Evolutionary conservation across 768 basidiomycete genomes (phyloP).

Genomic region (Boletus pseudo-olivaceus): DNA sequence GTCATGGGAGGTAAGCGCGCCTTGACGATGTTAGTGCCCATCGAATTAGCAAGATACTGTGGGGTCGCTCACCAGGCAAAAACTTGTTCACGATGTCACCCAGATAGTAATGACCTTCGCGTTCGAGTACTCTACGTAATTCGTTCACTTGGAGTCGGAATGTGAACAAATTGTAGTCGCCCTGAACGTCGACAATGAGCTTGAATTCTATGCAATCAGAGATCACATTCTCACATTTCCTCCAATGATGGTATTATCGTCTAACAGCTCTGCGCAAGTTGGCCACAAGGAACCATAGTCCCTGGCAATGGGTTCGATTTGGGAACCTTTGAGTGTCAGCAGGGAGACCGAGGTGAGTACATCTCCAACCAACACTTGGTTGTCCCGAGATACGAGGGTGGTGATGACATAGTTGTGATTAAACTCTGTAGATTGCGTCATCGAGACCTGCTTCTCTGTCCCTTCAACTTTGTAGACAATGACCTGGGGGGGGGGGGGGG

Average conservation of each 20-base stretch:
- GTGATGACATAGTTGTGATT: constrained; percentile 81
- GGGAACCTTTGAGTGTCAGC: constrained; percentile 46
- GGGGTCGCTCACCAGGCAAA: constrained; percentile 48
- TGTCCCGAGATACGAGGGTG: constrained; percentile 53
- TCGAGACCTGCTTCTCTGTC: constrained; percentile 30
- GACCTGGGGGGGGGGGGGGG: constrained; percentile 35
- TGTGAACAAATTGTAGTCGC: constrained; percentile 62
- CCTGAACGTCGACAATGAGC: constrained; percentile 39
- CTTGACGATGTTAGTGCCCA: constrained; percentile 33
- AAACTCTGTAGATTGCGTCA: constrained; percentile 53
- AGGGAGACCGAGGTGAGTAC: constrained; percentile 76
- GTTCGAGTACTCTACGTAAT: constrained; percentile 48
- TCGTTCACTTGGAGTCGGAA: constrained; percentile 50
- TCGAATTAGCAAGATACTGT: neutral
- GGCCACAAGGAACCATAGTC: constrained; percentile 81
- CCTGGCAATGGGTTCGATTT: constrained; percentile 55
- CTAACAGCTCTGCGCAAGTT: constrained; percentile 56
- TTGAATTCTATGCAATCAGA: neutral
- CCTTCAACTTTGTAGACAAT: constrained; percentile 42
- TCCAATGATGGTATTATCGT: constrained; percentile 57
- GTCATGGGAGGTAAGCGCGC: constrained; percentile 49
- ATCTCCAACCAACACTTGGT: constrained; percentile 70
- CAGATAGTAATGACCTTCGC: constrained; percentile 67
- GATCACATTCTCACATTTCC: constrained; percentile 58
- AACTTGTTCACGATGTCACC: constrained; percentile 80